Base-by-base conservation (phyloP, 345 rosid species). In the Pseudoturritis turrita region DNA sequence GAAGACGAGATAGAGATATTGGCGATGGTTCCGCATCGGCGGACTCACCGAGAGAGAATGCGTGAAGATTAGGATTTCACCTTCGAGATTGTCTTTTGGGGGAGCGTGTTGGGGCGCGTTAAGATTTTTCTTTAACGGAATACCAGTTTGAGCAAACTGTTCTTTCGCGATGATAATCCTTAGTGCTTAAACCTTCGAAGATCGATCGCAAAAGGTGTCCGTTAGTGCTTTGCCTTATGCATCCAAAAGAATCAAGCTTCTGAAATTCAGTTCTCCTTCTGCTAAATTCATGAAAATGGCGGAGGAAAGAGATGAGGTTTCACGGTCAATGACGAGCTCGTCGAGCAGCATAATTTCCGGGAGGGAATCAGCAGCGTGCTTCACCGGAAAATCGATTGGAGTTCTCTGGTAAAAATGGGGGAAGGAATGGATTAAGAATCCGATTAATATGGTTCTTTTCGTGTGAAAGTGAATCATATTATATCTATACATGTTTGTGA, bases 381-480 rank as follows among this genome's bases (percentile, higher is more conserved):
- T 25, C 56, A 82, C 25, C 73, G 78, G 62, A 89, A 88, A 71
- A 87, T 91, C 54, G 85, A 91, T 57, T 91, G 96, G 97, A 74
- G 3, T 28, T 77, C 80, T 11, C 73, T 91, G 18, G n/a, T 29
- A 77, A 82, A 80, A 41, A 83, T 91, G n/a, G 86, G 66, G 82
- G 65, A 89, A 81, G 65, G 81, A 86, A 60, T 93, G 98, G 98
- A 64, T 93, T 64, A 80, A 60, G 75, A 77, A 87, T 65, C 98
- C 98, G 0, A 83, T 89, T 68, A 95, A 95, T 77, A 78, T 91
- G 88, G 96, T 96, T 60, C 84, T 95, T 17, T 86, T 88, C 54
- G 60, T 76, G 1, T 95, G 97, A n/a, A n/a, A n/a, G n/a, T n/a
- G n/a, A n/a, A n/a, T n/a, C n/a, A n/a, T n/a, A n/a, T n/a, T n/a